A percentile compares a stretch with the other conserved stretches of the same genome.
Evolutionary conservation across 192 early-diverging fungal species (phyloP).

Genomic region (Entomortierella parvispora): DNA sequence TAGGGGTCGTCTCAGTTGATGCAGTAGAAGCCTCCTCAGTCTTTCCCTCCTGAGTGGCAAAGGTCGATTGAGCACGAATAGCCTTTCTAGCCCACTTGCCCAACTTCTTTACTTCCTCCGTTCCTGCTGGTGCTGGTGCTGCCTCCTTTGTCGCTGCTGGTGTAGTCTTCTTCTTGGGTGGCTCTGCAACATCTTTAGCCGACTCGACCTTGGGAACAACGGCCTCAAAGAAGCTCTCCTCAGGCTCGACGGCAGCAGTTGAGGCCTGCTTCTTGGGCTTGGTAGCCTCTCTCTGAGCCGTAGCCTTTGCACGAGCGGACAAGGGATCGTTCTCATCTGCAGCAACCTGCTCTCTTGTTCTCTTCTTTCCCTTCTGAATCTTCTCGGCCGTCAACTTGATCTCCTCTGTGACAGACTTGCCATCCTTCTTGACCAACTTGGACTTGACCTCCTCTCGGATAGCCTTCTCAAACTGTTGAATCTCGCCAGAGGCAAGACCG

Average conservation of each 20-base stretch:
- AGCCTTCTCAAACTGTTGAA: slow-evolving; percentile 30
- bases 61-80: slow-evolving; percentile 24
- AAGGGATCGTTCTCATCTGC: slow-evolving; percentile 24
- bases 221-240: slow-evolving; percentile 40
- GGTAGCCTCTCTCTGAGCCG: slow-evolving; percentile 20
- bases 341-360: slow-evolving; percentile 4
- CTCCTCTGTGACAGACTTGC: slow-evolving; percentile 22
- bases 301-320: slow-evolving; percentile 32
- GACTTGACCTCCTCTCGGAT: slow-evolving; percentile 33
- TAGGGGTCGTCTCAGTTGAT: background rate
- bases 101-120: slow-evolving; percentile 24
- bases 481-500: slow-evolving; percentile 31
- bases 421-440: slow-evolving; percentile 41
- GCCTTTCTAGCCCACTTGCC: slow-evolving; percentile 52
- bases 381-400: slow-evolving; percentile 37
- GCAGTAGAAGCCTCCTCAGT: background rate
- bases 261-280: slow-evolving; percentile 6
- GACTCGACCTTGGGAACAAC: slow-evolving; percentile 21
- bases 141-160: background rate
- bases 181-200: background rate
- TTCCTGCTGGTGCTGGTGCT: background rate
- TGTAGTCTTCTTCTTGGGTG: background rate
- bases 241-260: slow-evolving; percentile 12
- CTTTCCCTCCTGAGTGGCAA: slow-evolving; percentile 2
- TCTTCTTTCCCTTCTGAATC: slow-evolving; percentile 40